Evolutionary conservation across 495 filamentous ascomycete genomes (phyloP).

Genomic region (Elaphomyces granulatus): DNA sequence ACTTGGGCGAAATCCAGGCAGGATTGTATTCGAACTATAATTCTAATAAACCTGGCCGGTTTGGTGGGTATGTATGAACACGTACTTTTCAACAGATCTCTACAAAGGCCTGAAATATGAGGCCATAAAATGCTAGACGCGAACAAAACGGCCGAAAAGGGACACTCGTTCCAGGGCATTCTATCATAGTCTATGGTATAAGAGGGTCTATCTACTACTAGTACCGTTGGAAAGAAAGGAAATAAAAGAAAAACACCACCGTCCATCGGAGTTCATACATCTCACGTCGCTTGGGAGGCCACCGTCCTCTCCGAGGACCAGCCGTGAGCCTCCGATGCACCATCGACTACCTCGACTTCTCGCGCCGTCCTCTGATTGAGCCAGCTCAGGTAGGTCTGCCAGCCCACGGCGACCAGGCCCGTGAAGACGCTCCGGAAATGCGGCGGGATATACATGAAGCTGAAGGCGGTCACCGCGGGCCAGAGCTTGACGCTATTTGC

Average conservation of each 20-base stretch:
- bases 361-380: constrained; percentile 62
- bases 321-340: constrained; percentile 8
- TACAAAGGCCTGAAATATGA: no score
- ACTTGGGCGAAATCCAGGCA: no score
- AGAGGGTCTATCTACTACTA: no score
- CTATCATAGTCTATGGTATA: no score
- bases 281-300: no score
- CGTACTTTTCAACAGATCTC: no score
- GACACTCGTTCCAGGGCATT: no score
- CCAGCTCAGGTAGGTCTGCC: constrained; percentile 81
- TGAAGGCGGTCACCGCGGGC: constrained; percentile 80
- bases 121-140: no score
- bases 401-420: constrained; percentile 63
- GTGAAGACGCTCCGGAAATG: constrained; percentile 70
- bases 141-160: no score
- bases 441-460: constrained; percentile 65
- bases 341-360: constrained; percentile 29
- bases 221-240: neutral
- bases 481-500: constrained; percentile 77
- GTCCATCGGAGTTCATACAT: neutral
- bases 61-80: no score
- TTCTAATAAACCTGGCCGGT: no score
- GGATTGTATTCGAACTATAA: no score
- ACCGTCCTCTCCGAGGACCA: neutral
- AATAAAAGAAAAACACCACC: neutral